Evolutionary conservation across 176 grass and related monocot genomes (phyloP).

Genomic region (Secale cereale): DNA sequence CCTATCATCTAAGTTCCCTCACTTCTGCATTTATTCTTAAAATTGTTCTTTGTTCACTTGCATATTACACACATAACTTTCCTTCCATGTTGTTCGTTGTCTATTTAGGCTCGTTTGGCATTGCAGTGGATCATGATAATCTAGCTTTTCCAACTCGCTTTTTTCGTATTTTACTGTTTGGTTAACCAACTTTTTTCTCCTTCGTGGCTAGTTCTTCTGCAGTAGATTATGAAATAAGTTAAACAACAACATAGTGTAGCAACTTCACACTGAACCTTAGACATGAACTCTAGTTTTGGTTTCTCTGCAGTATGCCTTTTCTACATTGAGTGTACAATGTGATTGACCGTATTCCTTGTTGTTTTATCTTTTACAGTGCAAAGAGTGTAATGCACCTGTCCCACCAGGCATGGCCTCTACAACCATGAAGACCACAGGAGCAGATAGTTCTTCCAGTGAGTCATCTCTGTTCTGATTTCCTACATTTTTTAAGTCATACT

Average conservation of each 20-base stretch:
- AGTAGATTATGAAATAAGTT: background rate
- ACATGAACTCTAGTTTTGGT: slow-evolving; percentile 14
- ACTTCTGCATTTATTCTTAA: background rate
- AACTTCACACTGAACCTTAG: background rate
- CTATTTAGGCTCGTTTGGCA: background rate
- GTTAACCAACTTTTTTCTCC: background rate
- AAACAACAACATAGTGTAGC: background rate
- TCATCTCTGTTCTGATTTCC: slow-evolving; percentile 7
- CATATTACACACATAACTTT: background rate
- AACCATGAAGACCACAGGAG: slow-evolving; percentile 44
- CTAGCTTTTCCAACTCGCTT: background rate
- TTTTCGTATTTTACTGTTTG: background rate
- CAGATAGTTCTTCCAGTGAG: slow-evolving; percentile 80
- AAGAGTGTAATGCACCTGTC: slow-evolving; percentile 77
- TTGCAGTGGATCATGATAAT: background rate
- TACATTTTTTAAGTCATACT: background rate
- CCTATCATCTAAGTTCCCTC: background rate
- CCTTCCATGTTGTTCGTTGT: background rate
- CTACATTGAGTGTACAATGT: background rate
- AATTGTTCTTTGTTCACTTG: background rate
- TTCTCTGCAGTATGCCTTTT: slow-evolving; percentile 22
- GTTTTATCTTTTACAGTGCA: slow-evolving; percentile 61
- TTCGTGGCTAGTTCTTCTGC: background rate
- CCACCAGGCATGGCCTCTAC: slow-evolving; percentile 61
- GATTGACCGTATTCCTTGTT: slow-evolving; percentile 18